Percentiles rank a stretch among this genome's conserved stretches.
phyloP scores from a whole-genome alignment of 805 yeast species.

The Metschnikowia santaceciliae region DNA sequence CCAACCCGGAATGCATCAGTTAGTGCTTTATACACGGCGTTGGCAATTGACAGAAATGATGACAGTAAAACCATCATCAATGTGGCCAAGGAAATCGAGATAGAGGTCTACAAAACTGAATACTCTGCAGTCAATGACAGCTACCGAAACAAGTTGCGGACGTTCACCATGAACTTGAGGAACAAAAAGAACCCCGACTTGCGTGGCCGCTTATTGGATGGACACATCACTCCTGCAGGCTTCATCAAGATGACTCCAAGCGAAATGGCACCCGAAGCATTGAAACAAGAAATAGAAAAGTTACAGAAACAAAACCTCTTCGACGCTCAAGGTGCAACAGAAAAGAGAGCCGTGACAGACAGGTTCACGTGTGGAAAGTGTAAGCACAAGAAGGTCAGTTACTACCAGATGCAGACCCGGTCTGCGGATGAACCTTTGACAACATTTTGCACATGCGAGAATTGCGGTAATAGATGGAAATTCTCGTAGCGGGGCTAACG shows the following conservation, averaged over 20 bases:
- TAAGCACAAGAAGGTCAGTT: conserved; percentile 93
- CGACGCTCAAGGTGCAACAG: conserved; percentile 97
- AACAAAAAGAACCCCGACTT: conserved; percentile 87
- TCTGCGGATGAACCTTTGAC: conserved; percentile 99
- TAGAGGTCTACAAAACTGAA: conserved; percentile 60
- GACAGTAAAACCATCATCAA: conserved; percentile 55
- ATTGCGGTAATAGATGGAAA: conserved; percentile 98
- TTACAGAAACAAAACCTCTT: conserved; percentile 84
- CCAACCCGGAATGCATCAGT: conserved; percentile 81
- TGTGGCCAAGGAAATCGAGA: conserved; percentile 69
- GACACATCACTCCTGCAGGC: conserved; percentile 61
- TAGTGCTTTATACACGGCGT: conserved; percentile 79
- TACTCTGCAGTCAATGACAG: conserved; percentile 52
- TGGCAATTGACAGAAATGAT: conserved; percentile 73
- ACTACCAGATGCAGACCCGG: conserved; percentile 96
- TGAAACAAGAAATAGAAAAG: conserved; percentile 80
- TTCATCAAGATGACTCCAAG: conserved; percentile 83
- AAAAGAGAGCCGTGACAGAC: conserved; percentile 93
- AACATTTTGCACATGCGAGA: conserved; percentile 96
- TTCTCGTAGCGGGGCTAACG: conserved; percentile 51
- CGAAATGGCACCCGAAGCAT: conserved; percentile 91
- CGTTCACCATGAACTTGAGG: conserved; percentile 80
- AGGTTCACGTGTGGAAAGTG: conserved; percentile 97
- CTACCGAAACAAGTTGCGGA: conserved; percentile 80
- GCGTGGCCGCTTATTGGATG: conserved; percentile 60